Conservation (phyloP, 2,329 filamentous ascomycete genomes). For the Cercospora sojina region DNA sequence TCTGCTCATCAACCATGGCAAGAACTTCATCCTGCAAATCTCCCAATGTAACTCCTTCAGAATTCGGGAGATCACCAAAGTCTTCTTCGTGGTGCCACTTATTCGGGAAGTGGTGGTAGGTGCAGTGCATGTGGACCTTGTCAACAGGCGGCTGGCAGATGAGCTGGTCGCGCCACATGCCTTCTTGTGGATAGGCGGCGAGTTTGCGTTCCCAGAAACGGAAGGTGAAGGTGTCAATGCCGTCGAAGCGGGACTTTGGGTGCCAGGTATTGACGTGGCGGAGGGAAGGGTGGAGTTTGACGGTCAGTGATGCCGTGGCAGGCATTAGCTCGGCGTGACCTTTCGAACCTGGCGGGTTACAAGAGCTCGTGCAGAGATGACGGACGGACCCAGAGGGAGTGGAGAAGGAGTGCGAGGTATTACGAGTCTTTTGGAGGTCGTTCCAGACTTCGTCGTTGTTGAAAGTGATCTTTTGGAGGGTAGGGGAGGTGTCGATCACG, state of each 20-base stretch:
- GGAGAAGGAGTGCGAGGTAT: not conserved
- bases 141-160: not conserved
- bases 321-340: not conserved
- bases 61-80: not conserved
- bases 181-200: not conserved
- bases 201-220: not conserved
- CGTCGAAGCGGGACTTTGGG: not conserved
- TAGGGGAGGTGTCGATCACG: not conserved
- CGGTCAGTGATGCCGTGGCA: not conserved
- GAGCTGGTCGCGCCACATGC: not conserved
- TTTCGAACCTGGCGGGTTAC: not conserved
- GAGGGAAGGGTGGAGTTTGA: not conserved
- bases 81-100: too few relatives aligned
- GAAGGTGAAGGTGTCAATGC: not conserved
- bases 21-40: not conserved
- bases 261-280: not conserved
- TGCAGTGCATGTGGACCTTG: not conserved
- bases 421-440: not conserved
- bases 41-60: not conserved
- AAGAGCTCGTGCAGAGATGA: not conserved
- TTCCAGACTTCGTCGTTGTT: constrained; percentile 1
- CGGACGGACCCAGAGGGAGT: not conserved
- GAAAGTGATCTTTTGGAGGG: not conserved
- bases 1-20: not conserved
- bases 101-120: not conserved